These are phyloP conservation scores for Teratosphaeria destructans DNA, from an alignment of 2,329 filamentous ascomycete species.

Conservation along the genomic window DNA sequence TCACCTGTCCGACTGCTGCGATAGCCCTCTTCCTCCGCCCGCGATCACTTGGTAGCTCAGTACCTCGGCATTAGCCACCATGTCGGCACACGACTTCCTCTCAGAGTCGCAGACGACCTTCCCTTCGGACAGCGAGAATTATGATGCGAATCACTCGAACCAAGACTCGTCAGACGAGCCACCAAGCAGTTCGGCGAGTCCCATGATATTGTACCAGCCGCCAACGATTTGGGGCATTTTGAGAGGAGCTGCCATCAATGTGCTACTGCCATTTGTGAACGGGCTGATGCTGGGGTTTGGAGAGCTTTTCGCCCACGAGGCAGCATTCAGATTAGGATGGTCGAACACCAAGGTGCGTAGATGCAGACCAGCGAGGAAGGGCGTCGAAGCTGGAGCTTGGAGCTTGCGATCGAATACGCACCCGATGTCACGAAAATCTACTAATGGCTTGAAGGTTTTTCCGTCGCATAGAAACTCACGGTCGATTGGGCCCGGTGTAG, in stretches of 20 bases:
- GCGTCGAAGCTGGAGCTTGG: background rate
- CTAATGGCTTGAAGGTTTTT: conserved; percentile 39
- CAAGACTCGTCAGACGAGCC: conserved; percentile 45
- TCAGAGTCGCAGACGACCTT: conserved; percentile 51
- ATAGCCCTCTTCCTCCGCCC: background rate
- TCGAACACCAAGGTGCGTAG: conserved; percentile 73
- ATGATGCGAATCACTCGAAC: conserved; percentile 45
- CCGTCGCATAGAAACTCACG: conserved; percentile 55
- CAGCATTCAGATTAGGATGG: conserved; percentile 88
- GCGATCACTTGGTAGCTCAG: background rate
- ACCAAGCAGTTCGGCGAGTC: conserved; percentile 51
- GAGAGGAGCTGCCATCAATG: conserved; percentile 84
- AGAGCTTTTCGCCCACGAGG: conserved; percentile 92
- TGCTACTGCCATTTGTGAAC: conserved; percentile 92
- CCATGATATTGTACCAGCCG: conserved; percentile 76
- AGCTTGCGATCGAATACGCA: background rate
- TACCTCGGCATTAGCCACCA: background rate
- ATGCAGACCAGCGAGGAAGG: background rate
- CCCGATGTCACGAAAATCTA: background rate
- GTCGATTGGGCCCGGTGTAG: conserved; percentile 70
- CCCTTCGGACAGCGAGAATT: conserved; percentile 74
- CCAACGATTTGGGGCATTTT: conserved; percentile 79
- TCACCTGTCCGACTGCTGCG: background rate
- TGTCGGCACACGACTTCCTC: conserved; percentile 44
- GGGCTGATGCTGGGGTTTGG: conserved; percentile 97